Evolutionary conservation across 768 basidiomycete species (phyloP), one percentile per base, ranked within the genome.

Genomic region (Saitozyma sp.): DNA sequence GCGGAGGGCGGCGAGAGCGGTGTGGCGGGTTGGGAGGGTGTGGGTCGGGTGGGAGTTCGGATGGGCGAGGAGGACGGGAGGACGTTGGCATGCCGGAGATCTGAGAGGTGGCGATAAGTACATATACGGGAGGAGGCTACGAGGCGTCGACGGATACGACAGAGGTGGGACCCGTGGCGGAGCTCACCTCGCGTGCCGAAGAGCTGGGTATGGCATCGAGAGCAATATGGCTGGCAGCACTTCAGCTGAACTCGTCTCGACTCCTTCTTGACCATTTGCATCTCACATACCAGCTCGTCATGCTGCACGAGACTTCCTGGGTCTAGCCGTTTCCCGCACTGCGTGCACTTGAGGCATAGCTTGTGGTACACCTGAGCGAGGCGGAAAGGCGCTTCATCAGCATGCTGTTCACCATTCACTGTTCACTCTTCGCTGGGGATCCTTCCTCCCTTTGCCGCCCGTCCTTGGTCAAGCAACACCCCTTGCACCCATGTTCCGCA

Each of bases 311-410:
- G 51, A 9, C 64, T 59, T 6, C 74, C 74, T 4, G 74, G 66
- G 62, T 78, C 76, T 9, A 78, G 61, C 54, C 76, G 54, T 61
- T 78, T 78, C 39, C 59, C 63, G 61, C 76, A 78, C 37, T 68
- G 65, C n/a, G 53, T 56, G 53, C 76, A 78, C 54, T 75, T 74
- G 54, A 78, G 56, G 50, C 76, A 78, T n/a, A 64, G 41, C 55
- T 78, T 78, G 58, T 78, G 76, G 37, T 78, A 78, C 9, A 67
- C 62, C 65, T 70, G 17, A 29, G 29, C 29, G 29, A 29, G 29
- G 29, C 29, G 29, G 29, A 10, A 14, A 29, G 29, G 29, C 29
- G 29, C 29, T 29, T 2, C 29, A 29, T 29, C 29, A 29, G 29
- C 29, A 29, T 5, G 5, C 29, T 29, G 29, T 29, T 29, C 29